phyloP scores from a whole-genome alignment of 495 filamentous ascomycete genomes.

The Cladorrhinum samala region DNA sequence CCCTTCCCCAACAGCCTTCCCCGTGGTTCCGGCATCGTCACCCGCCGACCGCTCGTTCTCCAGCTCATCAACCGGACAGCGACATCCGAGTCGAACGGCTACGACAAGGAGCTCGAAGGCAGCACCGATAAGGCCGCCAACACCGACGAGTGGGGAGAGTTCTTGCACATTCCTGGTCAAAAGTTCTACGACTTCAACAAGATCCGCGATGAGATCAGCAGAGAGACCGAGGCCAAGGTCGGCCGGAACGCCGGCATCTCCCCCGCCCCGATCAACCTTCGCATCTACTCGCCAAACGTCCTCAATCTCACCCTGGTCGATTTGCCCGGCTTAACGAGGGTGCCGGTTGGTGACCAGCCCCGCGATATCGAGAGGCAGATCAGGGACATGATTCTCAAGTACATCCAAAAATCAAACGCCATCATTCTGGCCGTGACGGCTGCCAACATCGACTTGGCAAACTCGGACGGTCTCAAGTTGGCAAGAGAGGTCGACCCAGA shows the following conservation, averaged over 20 bases:
- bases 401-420: constrained; percentile 95
- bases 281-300: constrained; percentile 97
- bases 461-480: constrained; percentile 95
- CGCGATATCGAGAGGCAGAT: constrained; percentile 98
- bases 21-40: constrained; percentile 97
- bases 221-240: constrained; percentile 95
- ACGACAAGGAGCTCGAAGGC: constrained; percentile 60
- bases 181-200: constrained; percentile 99
- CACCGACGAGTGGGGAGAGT: constrained; percentile 96
- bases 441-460: constrained; percentile 95
- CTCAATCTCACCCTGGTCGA: constrained; percentile 96
- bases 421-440: constrained; percentile 96
- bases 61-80: constrained; percentile 89
- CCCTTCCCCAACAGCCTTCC: constrained; percentile 60
- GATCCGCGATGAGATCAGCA: constrained; percentile 95
- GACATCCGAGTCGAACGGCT: constrained; percentile 63
- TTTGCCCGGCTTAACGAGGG: constrained; percentile 94
- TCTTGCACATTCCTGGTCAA: constrained; percentile 95
- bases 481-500: constrained; percentile 97
- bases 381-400: constrained; percentile 96
- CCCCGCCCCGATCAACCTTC: constrained; percentile 89
- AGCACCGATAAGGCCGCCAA: constrained; percentile 76
- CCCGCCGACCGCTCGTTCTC: constrained; percentile 88
- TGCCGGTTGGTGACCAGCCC: constrained; percentile 96
- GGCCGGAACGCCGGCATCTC: constrained; percentile 96